Evolutionary conservation across 345 rosid species (phyloP).

Genomic region (Turnera subulata): DNA sequence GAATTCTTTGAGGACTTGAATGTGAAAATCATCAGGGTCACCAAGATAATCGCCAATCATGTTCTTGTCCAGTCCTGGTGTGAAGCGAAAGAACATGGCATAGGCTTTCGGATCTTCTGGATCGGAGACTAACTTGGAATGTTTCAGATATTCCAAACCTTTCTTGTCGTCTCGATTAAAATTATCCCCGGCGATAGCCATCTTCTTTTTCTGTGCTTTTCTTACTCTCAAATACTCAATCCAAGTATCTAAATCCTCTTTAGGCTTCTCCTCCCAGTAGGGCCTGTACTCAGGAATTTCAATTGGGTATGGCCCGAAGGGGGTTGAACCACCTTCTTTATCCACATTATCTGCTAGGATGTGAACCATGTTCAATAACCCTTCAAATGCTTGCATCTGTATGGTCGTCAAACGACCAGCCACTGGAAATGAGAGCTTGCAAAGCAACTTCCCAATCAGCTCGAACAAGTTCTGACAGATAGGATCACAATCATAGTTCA

Average conservation of each 20-base stretch:
- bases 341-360: constrained; percentile 73
- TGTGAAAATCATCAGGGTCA: constrained; percentile 74
- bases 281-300: constrained; percentile 60
- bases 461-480: constrained; percentile 54
- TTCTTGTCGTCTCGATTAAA: constrained; percentile 76
- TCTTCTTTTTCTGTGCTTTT: constrained; percentile 73
- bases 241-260: constrained; percentile 58
- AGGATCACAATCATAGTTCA: constrained; percentile 81
- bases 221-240: constrained; percentile 55
- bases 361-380: constrained; percentile 67
- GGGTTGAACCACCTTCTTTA: constrained; percentile 40
- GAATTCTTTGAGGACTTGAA: constrained; percentile 71
- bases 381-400: constrained; percentile 94
- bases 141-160: constrained; percentile 76
- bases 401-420: constrained; percentile 50
- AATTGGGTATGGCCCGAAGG: constrained; percentile 46
- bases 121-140: constrained; percentile 51
- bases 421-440: constrained; percentile 77
- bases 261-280: constrained; percentile 66
- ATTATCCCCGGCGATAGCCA: constrained; percentile 65
- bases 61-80: constrained; percentile 65
- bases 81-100: constrained; percentile 70
- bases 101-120: constrained; percentile 61
- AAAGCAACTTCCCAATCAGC: constrained; percentile 74
- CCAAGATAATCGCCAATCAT: constrained; percentile 86